Conservation (phyloP, 2,329 filamentous ascomycete species). For the Madurella mycetomatis region DNA sequence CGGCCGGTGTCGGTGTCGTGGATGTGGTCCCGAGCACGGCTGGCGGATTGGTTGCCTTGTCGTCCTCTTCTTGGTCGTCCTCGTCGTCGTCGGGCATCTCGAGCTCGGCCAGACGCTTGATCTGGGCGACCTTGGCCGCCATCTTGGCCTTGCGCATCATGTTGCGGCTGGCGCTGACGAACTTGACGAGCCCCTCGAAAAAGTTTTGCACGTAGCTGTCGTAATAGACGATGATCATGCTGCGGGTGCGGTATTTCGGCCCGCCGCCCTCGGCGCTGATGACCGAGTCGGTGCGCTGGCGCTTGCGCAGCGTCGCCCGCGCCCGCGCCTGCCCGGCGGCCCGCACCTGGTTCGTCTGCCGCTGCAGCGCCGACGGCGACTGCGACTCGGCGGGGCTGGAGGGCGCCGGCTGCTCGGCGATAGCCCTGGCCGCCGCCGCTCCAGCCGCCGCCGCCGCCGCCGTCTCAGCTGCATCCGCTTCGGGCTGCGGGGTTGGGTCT, state of each 20-base stretch:
- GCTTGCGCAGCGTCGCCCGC: constrained; percentile 46
- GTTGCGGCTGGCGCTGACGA: constrained; percentile 75
- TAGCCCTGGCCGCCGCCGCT: constrained; percentile 15
- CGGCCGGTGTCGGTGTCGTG: background rate
- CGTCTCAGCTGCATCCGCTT: constrained; percentile 4
- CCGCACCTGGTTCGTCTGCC: constrained; percentile 43
- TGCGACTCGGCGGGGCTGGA: constrained; percentile 33
- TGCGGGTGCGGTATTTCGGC: constrained; percentile 62
- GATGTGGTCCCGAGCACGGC: background rate
- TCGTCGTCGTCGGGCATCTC: constrained; percentile 51
- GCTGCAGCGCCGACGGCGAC: constrained; percentile 34
- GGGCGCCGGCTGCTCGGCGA: constrained; percentile 28
- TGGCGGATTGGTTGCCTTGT: constrained; percentile 21
- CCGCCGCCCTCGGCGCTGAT: constrained; percentile 45
- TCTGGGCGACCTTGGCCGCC: constrained; percentile 68
- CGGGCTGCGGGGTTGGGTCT: constrained; percentile 16
- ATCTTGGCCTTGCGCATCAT: constrained; percentile 83
- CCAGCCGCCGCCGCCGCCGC: constrained; percentile 18
- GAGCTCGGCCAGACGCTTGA: constrained; percentile 55
- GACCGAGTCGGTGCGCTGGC: constrained; percentile 49
- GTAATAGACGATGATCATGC: constrained; percentile 85
- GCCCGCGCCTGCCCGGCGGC: constrained; percentile 43
- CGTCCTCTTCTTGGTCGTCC: constrained; percentile 32
- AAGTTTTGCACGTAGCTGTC: constrained; percentile 80
- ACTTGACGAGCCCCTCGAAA: constrained; percentile 78